Conservation (phyloP, 495 filamentous ascomycete genomes). For the Cairneyella variabilis region DNA sequence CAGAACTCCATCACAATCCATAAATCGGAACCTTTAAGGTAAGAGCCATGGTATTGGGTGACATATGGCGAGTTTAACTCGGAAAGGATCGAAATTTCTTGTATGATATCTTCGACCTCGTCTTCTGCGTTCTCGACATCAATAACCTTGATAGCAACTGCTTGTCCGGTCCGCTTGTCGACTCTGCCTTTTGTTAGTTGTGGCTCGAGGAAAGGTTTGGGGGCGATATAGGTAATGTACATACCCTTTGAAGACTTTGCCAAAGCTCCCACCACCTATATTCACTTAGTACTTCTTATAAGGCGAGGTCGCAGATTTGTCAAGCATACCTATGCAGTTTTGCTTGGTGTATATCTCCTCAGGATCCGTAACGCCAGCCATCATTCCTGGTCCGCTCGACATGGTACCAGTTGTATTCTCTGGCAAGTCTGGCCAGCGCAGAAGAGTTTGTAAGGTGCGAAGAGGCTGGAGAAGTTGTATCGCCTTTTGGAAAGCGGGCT, state of each 20-base stretch:
- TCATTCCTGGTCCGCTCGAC: conserved; percentile 23
- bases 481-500: not conserved
- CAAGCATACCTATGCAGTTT: conserved; percentile 74
- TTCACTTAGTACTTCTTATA: conserved; percentile 14
- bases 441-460: not conserved
- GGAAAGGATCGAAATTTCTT: conserved; percentile 94
- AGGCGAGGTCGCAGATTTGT: conserved; percentile 17
- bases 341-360: conserved; percentile 90
- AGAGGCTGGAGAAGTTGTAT: not conserved
- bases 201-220: not conserved
- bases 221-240: conserved; percentile 13
- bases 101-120: conserved; percentile 97
- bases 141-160: conserved; percentile 93
- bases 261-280: conserved; percentile 81
- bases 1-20: conserved; percentile 99
- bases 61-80: conserved; percentile 92
- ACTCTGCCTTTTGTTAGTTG: conserved; percentile 53
- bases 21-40: conserved; percentile 87
- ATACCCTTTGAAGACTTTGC: conserved; percentile 93
- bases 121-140: conserved; percentile 98
- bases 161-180: conserved; percentile 77
- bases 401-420: conserved; percentile 20
- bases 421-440: not conserved
- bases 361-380: conserved; percentile 56
- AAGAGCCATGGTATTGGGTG: conserved; percentile 95